These are phyloP conservation scores for Fusarium sp. DNA, from an alignment of 2,329 filamentous ascomycete genomes.

Conservation along the genomic window DNA sequence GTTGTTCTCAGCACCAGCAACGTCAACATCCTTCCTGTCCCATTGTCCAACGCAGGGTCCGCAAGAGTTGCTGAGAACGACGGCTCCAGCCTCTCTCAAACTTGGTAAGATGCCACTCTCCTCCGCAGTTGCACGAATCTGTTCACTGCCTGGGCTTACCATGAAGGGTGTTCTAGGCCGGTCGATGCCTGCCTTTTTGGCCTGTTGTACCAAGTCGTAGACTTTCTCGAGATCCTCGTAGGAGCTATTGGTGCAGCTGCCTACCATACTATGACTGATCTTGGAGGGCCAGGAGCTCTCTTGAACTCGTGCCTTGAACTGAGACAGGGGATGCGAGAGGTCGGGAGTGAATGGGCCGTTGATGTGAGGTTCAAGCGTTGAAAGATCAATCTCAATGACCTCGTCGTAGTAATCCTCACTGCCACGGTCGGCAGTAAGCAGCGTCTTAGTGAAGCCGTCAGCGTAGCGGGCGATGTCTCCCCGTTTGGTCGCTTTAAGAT, in stretches of 20 bases:
- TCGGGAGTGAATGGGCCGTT: constrained; percentile 99
- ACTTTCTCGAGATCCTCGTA: constrained; percentile 92
- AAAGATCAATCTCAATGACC: constrained; percentile 53
- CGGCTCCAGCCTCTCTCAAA: constrained; percentile 93
- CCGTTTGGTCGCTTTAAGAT: constrained; percentile 45
- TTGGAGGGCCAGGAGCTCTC: constrained; percentile 90
- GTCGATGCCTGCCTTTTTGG: constrained; percentile 81
- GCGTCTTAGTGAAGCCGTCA: background rate
- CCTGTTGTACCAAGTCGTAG: constrained; percentile 81
- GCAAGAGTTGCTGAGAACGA: constrained; percentile 62
- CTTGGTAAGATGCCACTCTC: constrained; percentile 91
- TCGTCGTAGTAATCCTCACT: constrained; percentile 46
- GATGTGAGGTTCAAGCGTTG: constrained; percentile 94
- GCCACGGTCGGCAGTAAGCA: constrained; percentile 21
- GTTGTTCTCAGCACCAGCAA: constrained; percentile 76
- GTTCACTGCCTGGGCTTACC: constrained; percentile 95
- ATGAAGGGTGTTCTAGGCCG: constrained; percentile 94
- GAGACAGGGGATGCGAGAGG: constrained; percentile 94
- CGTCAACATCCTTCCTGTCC: constrained; percentile 77
- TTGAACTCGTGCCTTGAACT: constrained; percentile 93
- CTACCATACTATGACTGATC: constrained; percentile 95
- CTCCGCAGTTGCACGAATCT: constrained; percentile 91
- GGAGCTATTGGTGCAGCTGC: constrained; percentile 94
- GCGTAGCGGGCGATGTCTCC: constrained; percentile 27
- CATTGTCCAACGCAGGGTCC: constrained; percentile 78